phyloP scores from a whole-genome alignment of 805 yeast genomes.

The Yamadazyma tumulicola region DNA sequence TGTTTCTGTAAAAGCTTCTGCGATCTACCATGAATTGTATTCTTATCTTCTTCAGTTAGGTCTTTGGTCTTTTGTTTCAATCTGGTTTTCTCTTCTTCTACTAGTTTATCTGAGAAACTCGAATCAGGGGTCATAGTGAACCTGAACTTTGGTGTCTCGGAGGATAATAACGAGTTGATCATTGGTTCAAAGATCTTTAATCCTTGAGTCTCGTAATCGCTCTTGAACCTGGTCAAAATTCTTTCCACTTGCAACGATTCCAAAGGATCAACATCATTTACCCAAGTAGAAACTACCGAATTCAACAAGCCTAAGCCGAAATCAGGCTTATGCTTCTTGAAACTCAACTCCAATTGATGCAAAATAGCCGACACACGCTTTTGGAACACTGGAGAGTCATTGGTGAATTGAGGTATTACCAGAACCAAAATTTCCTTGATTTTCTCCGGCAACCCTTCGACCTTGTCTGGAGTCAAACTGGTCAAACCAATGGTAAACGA shows the following conservation, averaged over 20 bases:
- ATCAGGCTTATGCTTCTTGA: conserved; percentile 84
- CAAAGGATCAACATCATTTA: conserved; percentile 76
- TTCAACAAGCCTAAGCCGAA: conserved; percentile 80
- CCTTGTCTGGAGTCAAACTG: conserved; percentile 53
- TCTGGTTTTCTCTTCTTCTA: conserved; percentile 54
- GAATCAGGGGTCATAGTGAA: conserved; percentile 75
- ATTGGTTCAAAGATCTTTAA: conserved; percentile 54
- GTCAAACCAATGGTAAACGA: conserved; percentile 83
- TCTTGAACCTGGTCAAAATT: conserved; percentile 55
- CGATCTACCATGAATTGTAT: conserved; percentile 59
- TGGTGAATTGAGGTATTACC: conserved; percentile 29
- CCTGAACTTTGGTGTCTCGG: conserved; percentile 53
- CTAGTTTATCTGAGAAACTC: conserved; percentile 47
- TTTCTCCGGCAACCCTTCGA: conserved; percentile 45
- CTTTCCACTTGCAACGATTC: conserved; percentile 62
- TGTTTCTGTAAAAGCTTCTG: conserved; percentile 59
- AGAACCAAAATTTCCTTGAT: conserved; percentile 47
- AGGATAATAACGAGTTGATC: conserved; percentile 50
- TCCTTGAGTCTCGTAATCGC: conserved; percentile 53
- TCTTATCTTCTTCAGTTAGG: conserved; percentile 54
- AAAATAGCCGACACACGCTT: conserved; percentile 75
- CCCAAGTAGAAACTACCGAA: conserved; percentile 80
- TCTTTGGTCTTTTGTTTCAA: conserved; percentile 39
- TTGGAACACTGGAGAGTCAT: conserved; percentile 21
- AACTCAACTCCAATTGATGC: conserved; percentile 79